Evolutionary conservation across 163 green algal genomes (phyloP), one percentile per base, ranked within the genome.

Genomic region (Scenedesmus sp.): DNA sequence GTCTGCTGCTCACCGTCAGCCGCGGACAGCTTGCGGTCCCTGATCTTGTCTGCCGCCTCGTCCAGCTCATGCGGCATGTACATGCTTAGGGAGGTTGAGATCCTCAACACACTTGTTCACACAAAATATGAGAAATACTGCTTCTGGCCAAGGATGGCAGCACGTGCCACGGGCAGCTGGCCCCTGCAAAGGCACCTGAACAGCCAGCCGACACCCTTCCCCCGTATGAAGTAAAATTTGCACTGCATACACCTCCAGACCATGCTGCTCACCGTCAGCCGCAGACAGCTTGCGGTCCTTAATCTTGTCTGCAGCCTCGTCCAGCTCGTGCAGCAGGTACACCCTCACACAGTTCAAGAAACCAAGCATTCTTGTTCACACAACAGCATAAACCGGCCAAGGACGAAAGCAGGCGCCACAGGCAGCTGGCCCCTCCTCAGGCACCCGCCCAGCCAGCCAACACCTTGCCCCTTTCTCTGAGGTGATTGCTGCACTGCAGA

Each of bases 1-100:
- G 10, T 0, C 7, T 7, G n/a, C 46, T 5, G 26, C 81, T 81
- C 83, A 92, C 88, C 88, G 56, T 82, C 16, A 9, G 16, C 34
- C 6, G 81, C 46, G 4, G 62, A 46, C 18, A 92, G 66, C 62
- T 67, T 76, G 26, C 56, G 66, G 12, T 34, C 59, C n/a, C 10
- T 82, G 57, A 93, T 90, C 83, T 90, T 90, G 52, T 52, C 57
- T 0, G 70, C 84, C 6, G 84, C 84, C 73, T 93, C 90, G 66
- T 93, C 90, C 6, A 93, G 54, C 84, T 93, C 90, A 34, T 93
- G 90, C 67, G 90, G 52, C 83, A 90, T 16, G 82, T 93, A 93
- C 15, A 90, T 84, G 34, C 56, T 85, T 67, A 70, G 10, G 13
- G 4, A 77, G 16, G 15, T 77, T 5, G 7, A 64, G 59, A 64